Percentiles rank a stretch among this genome's conserved stretches.
These are phyloP conservation scores for Bipolaris zeicola DNA, from an alignment of 2,329 filamentous ascomycete genomes.

Conservation along the genomic window DNA sequence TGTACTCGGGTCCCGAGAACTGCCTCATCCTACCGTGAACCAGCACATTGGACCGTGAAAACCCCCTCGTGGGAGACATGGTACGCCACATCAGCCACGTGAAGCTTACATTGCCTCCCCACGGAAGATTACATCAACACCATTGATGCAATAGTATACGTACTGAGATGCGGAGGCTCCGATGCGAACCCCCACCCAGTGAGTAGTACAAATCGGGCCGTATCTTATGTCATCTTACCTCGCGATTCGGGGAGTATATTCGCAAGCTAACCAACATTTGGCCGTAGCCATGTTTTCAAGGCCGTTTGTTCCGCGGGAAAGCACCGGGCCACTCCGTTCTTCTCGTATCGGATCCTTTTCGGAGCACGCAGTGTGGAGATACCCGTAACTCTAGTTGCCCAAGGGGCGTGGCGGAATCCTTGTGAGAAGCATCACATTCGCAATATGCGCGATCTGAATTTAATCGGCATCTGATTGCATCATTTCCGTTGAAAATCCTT, in stretches of 20 bases:
- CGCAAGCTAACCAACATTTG: not conserved
- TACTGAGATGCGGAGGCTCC: not conserved
- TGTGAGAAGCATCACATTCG: not conserved
- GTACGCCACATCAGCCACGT: not conserved
- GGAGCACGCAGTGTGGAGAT: not conserved
- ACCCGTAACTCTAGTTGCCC: not conserved
- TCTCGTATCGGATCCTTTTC: not conserved
- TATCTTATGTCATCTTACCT: not conserved
- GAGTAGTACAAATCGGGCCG: not conserved
- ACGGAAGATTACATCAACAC: not conserved
- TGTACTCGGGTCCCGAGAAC: not conserved
- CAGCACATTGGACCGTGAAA: constrained; percentile 1
- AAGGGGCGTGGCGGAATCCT: not conserved
- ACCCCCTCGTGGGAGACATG: not conserved
- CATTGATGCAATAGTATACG: not conserved
- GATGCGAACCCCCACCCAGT: not conserved
- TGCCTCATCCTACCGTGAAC: not conserved
- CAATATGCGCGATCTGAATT: not conserved
- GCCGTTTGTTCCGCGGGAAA: not conserved
- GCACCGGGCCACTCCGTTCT: not conserved
- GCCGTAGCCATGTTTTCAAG: not conserved
- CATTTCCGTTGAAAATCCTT: not conserved
- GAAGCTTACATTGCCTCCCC: not conserved
- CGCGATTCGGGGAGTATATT: not conserved
- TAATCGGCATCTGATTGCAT: not conserved